phyloP scores from a whole-genome alignment of 805 yeast genomes.

The Metschnikowia noctiluminum region DNA sequence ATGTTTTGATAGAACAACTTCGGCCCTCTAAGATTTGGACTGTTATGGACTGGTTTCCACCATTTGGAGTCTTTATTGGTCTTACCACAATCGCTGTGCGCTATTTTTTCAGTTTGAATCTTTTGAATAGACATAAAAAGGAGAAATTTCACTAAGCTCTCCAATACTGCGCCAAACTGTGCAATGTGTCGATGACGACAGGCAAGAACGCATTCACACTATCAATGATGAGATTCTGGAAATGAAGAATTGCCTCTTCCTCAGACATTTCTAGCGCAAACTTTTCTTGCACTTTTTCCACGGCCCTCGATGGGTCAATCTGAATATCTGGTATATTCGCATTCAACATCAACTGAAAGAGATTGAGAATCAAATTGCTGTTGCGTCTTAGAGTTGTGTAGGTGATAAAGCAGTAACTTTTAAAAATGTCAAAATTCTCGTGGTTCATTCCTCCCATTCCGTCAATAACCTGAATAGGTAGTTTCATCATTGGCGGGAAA shows the following conservation, averaged over 20 bases:
- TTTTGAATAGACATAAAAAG: background rate
- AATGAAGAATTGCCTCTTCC: slow-evolving; percentile 92
- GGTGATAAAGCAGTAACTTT: slow-evolving; percentile 92
- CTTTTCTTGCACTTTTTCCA: slow-evolving; percentile 88
- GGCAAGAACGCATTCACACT: slow-evolving; percentile 93
- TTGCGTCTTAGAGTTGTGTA: slow-evolving; percentile 87
- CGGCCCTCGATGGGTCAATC: slow-evolving; percentile 80
- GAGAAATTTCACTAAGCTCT: slow-evolving; percentile 50
- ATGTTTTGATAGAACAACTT: slow-evolving; percentile 22
- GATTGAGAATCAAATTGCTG: slow-evolving; percentile 82
- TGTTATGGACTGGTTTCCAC: slow-evolving; percentile 38
- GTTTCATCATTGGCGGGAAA: slow-evolving; percentile 96
- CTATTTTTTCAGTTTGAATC: background rate
- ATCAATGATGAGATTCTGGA: slow-evolving; percentile 90
- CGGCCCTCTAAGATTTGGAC: slow-evolving; percentile 26
- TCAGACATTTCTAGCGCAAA: slow-evolving; percentile 91
- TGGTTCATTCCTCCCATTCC: slow-evolving; percentile 96
- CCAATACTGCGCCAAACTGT: slow-evolving; percentile 97
- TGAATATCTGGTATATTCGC: slow-evolving; percentile 89
- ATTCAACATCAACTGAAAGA: slow-evolving; percentile 91
- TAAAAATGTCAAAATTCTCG: slow-evolving; percentile 79
- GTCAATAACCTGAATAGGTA: slow-evolving; percentile 94
- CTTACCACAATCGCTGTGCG: slow-evolving; percentile 6
- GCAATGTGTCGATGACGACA: slow-evolving; percentile 90
- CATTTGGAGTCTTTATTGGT: slow-evolving; percentile 27